phyloP scores from a whole-genome alignment of 495 filamentous ascomycete species.

The Hypoxylon lienhwacheense region DNA sequence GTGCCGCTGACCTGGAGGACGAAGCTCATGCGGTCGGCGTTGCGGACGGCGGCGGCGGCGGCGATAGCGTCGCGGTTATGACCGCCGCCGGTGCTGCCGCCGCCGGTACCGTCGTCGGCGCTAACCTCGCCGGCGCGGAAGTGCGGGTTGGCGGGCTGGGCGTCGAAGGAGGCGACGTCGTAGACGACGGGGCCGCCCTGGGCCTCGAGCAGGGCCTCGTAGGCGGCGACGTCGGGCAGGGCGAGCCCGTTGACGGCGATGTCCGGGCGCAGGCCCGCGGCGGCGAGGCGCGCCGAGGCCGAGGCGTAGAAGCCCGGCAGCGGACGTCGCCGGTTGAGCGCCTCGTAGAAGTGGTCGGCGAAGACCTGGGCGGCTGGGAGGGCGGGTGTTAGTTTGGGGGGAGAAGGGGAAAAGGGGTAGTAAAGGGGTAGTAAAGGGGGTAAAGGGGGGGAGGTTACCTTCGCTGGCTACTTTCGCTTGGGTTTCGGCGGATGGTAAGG shows the following conservation, averaged over 20 bases:
- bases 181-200: constrained; percentile 45
- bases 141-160: constrained; percentile 70
- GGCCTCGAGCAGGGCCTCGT: constrained; percentile 43
- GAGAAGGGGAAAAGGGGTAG: neutral
- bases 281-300: constrained; percentile 38
- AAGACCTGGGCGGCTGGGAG: constrained; percentile 46
- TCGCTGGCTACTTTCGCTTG: constrained; percentile 35
- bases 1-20: constrained; percentile 66
- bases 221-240: constrained; percentile 38
- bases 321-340: constrained; percentile 40
- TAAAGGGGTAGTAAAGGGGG: neutral
- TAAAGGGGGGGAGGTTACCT: constrained; percentile 10
- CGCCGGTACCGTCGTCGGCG: constrained; percentile 33
- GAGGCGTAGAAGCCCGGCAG: constrained; percentile 44
- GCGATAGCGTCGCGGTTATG: constrained; percentile 10
- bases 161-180: constrained; percentile 69
- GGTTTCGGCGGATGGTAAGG: constrained; percentile 28
- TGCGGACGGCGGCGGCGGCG: constrained; percentile 23
- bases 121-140: constrained; percentile 53
- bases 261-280: constrained; percentile 42
- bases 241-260: constrained; percentile 51
- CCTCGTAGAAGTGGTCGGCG: constrained; percentile 47
- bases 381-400: neutral
- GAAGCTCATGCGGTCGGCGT: constrained; percentile 66
- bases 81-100: neutral